phyloP scores from a whole-genome alignment of 306 rosid genomes.

The Arachis hypogaea region DNA sequence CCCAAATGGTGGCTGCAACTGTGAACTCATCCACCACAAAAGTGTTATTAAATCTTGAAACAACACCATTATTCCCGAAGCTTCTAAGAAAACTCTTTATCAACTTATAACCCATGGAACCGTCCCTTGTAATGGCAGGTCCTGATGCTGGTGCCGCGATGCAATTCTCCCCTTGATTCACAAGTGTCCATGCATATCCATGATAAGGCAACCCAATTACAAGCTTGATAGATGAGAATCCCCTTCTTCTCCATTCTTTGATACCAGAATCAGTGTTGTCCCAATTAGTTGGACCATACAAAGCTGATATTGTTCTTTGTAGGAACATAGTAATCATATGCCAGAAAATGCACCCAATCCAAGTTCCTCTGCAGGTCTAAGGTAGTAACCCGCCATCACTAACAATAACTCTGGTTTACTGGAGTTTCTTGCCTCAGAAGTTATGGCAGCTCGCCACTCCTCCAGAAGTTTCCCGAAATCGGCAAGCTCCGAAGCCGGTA shows the following conservation, averaged over 20 bases:
- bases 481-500: conserved; percentile 30
- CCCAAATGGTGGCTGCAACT: conserved; percentile 45
- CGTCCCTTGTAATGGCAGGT: conserved; percentile 43
- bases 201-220: conserved; percentile 56
- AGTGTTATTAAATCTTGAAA: conserved; percentile 40
- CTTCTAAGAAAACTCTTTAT: conserved; percentile 45
- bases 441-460: conserved; percentile 52
- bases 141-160: conserved; percentile 51
- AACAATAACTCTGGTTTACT: conserved; percentile 42
- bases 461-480: conserved; percentile 46
- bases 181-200: conserved; percentile 57
- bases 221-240: conserved; percentile 46
- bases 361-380: conserved; percentile 39
- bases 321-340: conserved; percentile 47
- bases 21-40: conserved; percentile 52
- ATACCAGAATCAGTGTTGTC: conserved; percentile 50
- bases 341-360: conserved; percentile 52
- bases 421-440: conserved; percentile 44
- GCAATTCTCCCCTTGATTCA: conserved; percentile 24
- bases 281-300: conserved; percentile 45
- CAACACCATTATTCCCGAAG: conserved; percentile 39
- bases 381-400: conserved; percentile 47
- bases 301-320: conserved; percentile 23
- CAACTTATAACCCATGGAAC: conserved; percentile 44
- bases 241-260: conserved; percentile 48